phyloP scores from a whole-genome alignment of 345 rosid species.

The Murraya paniculata region DNA sequence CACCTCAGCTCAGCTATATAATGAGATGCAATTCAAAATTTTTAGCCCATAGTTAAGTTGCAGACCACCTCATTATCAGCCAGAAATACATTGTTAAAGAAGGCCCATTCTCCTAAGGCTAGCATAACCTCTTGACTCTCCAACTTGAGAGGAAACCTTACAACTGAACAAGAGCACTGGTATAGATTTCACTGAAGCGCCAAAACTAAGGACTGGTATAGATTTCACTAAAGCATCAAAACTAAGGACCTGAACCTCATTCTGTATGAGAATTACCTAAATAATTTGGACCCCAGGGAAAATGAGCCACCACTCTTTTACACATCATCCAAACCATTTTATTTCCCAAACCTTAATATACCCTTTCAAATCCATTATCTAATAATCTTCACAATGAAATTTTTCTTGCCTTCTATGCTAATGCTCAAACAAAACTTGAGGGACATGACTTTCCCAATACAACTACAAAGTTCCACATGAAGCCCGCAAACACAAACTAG shows the following conservation, averaged over 20 bases:
- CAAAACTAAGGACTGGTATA: background rate
- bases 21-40: background rate
- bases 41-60: background rate
- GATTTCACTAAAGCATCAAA: conserved; percentile 3
- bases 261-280: background rate
- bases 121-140: background rate
- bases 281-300: background rate
- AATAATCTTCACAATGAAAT: background rate
- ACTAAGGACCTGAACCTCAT: background rate
- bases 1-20: background rate
- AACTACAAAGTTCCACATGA: background rate
- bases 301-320: background rate
- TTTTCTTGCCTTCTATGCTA: background rate
- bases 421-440: background rate
- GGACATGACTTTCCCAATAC: background rate
- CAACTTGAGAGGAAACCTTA: background rate
- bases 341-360: background rate
- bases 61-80: background rate
- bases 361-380: background rate
- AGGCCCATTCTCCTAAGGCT: background rate
- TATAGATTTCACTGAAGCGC: background rate
- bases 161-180: background rate
- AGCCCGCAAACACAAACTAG: background rate
- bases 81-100: background rate
- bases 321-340: background rate